Evolutionary conservation across 257 asterid species (phyloP).

Genomic region (Catharanthus roseus): DNA sequence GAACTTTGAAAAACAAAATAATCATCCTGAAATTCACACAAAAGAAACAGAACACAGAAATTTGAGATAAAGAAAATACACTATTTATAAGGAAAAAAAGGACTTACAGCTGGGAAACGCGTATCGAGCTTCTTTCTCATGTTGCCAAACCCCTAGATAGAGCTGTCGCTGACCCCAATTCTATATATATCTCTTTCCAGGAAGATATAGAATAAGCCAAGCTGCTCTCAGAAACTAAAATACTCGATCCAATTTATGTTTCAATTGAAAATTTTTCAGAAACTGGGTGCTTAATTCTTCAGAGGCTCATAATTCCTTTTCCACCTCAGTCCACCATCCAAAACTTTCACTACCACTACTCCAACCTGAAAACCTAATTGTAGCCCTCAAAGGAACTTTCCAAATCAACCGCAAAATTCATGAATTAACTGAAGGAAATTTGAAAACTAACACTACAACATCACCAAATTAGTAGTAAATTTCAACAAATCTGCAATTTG

Average conservation of each 20-base stretch:
- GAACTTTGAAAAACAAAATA: not conserved
- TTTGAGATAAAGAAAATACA: not conserved
- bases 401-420: not conserved
- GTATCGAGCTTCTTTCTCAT: slow-evolving; percentile 54
- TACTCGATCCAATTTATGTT: not conserved
- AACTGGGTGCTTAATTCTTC: not conserved
- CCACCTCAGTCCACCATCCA: not conserved
- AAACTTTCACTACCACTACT: not conserved
- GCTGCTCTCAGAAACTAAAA: not conserved
- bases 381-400: not conserved
- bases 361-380: not conserved
- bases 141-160: slow-evolving; percentile 23
- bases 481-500: not conserved
- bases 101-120: slow-evolving; percentile 19
- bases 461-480: not conserved
- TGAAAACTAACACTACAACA: not conserved
- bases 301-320: not conserved
- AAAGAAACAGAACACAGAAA: not conserved
- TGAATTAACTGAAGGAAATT: not conserved
- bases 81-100: not conserved
- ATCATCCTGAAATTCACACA: not conserved
- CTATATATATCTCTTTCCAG: not conserved
- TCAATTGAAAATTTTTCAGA: not conserved
- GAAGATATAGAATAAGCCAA: not conserved
- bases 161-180: not conserved